Evolutionary conservation across 202 grass and related monocot genomes (phyloP), one percentile per base, ranked within the genome.

Genomic region (Carex arenaria): DNA sequence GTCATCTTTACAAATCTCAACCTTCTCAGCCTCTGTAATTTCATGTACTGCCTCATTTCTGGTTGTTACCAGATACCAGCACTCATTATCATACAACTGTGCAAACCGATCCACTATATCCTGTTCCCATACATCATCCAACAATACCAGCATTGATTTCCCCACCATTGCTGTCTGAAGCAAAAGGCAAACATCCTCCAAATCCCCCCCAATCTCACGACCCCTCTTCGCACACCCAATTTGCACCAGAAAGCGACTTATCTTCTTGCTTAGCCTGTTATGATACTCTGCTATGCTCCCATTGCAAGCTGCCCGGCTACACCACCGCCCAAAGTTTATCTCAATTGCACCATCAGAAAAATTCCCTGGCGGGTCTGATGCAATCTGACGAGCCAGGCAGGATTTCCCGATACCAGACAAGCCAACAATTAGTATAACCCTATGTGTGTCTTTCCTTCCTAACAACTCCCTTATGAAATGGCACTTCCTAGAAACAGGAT

Each of bases 1-100:
- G 17, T 69, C 66, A 69, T 69, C 66, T 43, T 69, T 69, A 69
- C 66, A 69, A 69, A 69, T 69, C 34, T 69, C 66, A 43, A 69
- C 34, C 66, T 69, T 69, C 32, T 69, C 66, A 43, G 66, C 66
- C 66, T 69, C 66, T 38, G 66, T 69, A 69, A 69, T 69, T 69
- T 69, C 66, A 69, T 7, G 43, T 69, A 69, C 66, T 19, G 66
- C 66, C 66, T 69, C 66, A 69, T 69, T 36, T 69, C 66, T 69
- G 10, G 66, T 69, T 43, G 66, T 69, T 10, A 69, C 66, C 36
- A 69, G 18, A 42, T 69, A 69, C n/a, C 15, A 11, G 9, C 66
- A 69, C 34, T 69, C 66, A 43, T 69, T 69, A 69, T 69, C 66
- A 69, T 69, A 69, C 66, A 69, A 69, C 66, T 18, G 36, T 31